Evolutionary conservation across 805 yeast species (phyloP).

Genomic region (Candida montana): DNA sequence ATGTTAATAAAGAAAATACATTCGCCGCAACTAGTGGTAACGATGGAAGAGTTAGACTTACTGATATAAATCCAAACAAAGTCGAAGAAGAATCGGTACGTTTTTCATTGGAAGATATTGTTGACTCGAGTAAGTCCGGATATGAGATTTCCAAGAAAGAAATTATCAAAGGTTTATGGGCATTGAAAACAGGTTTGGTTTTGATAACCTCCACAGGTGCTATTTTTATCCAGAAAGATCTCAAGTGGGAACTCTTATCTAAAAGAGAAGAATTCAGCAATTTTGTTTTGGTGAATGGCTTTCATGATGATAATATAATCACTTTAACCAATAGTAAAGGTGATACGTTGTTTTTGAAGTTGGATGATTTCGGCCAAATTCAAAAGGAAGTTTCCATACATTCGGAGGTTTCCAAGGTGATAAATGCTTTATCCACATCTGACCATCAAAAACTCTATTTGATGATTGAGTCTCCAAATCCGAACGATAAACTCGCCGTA

Average conservation of each 20-base stretch:
- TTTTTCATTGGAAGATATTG: slow-evolving; percentile 31
- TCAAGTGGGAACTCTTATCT: slow-evolving; percentile 27
- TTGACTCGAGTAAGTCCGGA: slow-evolving; percentile 18
- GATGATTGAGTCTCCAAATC: slow-evolving; percentile 64
- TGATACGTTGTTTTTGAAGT: slow-evolving; percentile 37
- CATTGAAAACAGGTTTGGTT: slow-evolving; percentile 40
- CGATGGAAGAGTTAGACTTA: slow-evolving; percentile 74
- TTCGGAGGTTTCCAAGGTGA: slow-evolving; percentile 38
- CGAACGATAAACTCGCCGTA: slow-evolving; percentile 46
- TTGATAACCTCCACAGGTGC: slow-evolving; percentile 58
- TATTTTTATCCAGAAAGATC: slow-evolving; percentile 28
- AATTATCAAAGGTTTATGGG: slow-evolving; percentile 54
- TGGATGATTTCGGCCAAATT: slow-evolving; percentile 32
- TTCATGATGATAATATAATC: slow-evolving; percentile 29
- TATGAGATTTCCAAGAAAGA: slow-evolving; percentile 40
- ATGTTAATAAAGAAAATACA: slow-evolving; percentile 38
- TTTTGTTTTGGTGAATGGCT: slow-evolving; percentile 40
- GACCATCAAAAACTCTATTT: slow-evolving; percentile 29
- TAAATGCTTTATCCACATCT: slow-evolving; percentile 40
- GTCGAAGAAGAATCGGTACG: slow-evolving; percentile 24
- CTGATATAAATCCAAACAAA: slow-evolving; percentile 42
- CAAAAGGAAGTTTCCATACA: slow-evolving; percentile 17
- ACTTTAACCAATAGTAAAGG: slow-evolving; percentile 36
- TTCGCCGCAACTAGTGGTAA: slow-evolving; percentile 86
- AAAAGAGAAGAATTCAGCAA: slow-evolving; percentile 28